Base-by-base conservation (phyloP, 805 yeast genomes). In the Spathaspora sp. region DNA sequence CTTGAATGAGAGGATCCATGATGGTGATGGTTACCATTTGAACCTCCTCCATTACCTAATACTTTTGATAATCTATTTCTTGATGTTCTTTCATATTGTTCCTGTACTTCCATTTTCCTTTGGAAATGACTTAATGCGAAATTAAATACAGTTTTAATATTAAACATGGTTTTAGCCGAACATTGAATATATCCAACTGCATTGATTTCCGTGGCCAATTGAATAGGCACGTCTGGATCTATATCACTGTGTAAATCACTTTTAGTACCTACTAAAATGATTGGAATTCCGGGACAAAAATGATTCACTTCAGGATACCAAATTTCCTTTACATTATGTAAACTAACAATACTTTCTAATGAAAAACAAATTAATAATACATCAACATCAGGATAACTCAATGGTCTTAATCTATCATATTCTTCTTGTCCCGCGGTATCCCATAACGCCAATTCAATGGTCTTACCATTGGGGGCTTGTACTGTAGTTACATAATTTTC, bases 371-470 rank as follows among this genome's bases (percentile, higher is more conserved):
- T 73, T 52, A 92, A 71, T 16, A 90, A 67, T 1, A 90, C 70
- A 64, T 89, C 88, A 2, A 86, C 88, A 58, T 88, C 96, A 5
- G 92, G 86, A 62, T 89, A 89, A 43, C 87, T 78, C 46, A 90
- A 72, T 1, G 96, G 94, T 54, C 97, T 74, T 51, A 89, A 70
- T 49, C 96, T 72, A 63, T 86, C 92, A 62, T 87, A 88, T 65
- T 87, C 94, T 67, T 89, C 96, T 68, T 88, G 94, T 2, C 96
- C 94, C 0, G 96, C 96, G 0, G 96, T 88, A 64, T 89, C 97
- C 96, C 96, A 89, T 29, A 89, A 67, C 0, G 89, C 88, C 57
- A 89, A 67, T 61, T 86, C 91, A 18, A 86, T 59, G 1, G 88
- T 82, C 72, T 93, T 87, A 48, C 96, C 96, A 63, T 87, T 93